Conservation (phyloP, 2,329 filamentous ascomycete species). For the Graphiopsis chlorocephala region DNA sequence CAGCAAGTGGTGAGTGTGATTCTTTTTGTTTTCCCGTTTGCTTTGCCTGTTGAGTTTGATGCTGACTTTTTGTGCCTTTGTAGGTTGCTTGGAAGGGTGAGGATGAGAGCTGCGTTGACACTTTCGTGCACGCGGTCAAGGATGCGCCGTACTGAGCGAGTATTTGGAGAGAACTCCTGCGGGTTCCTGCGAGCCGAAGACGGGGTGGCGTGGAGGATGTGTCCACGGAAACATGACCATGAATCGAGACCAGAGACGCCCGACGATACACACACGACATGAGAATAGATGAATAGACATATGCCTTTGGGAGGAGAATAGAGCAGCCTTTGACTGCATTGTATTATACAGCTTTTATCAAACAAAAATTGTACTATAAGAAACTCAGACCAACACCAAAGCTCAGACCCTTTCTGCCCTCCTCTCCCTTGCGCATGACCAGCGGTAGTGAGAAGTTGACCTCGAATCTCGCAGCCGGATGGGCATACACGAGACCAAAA, state of each 20-base stretch:
- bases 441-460: conserved; percentile 91
- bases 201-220: background rate
- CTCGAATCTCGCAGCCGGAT: conserved; percentile 90
- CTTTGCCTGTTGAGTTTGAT: background rate
- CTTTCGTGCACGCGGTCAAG: conserved; percentile 40
- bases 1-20: conserved; percentile 35
- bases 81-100: conserved; percentile 40
- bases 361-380: conserved; percentile 56
- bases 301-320: background rate
- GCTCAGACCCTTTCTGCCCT: conserved; percentile 84
- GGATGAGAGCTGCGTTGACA: conserved; percentile 33
- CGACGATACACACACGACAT: background rate
- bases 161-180: background rate
- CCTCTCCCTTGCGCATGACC: conserved; percentile 76
- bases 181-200: background rate
- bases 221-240: background rate
- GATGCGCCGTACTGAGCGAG: conserved; percentile 36
- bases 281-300: background rate
- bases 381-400: conserved; percentile 97
- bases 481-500: conserved; percentile 88
- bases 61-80: background rate
- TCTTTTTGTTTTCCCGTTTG: background rate
- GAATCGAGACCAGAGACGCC: background rate
- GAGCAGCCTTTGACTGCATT: background rate
- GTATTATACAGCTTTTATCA: background rate